These are phyloP conservation scores for Coemansia sp. DNA, from an alignment of 192 early-diverging fungal species.

Conservation along the genomic window DNA sequence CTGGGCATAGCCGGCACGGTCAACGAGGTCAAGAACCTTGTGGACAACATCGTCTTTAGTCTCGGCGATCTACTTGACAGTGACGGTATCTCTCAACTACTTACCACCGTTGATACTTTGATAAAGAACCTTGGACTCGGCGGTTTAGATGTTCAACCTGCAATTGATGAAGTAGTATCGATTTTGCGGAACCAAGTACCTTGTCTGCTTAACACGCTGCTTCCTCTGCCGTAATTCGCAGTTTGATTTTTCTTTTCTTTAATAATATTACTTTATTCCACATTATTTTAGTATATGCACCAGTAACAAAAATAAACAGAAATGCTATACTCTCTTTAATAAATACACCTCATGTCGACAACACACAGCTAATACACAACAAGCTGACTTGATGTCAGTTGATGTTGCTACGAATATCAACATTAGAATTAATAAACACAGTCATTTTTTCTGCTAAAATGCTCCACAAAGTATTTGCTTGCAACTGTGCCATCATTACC, in stretches of 20 bases:
- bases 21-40: constrained; percentile 42
- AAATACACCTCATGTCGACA: no score
- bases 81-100: constrained; percentile 24
- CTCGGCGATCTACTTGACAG: constrained; percentile 36
- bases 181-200: constrained; percentile 43
- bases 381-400: no score
- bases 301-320: no score
- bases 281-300: no score
- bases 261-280: background rate
- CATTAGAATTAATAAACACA: no score
- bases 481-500: no score
- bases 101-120: constrained; percentile 24
- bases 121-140: constrained; percentile 35
- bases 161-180: constrained; percentile 28
- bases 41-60: constrained; percentile 32
- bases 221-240: constrained; percentile 33
- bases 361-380: no score
- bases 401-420: no score
- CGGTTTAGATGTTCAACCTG: constrained; percentile 39
- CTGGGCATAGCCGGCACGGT: constrained; percentile 39
- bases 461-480: no score
- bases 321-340: background rate
- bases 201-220: constrained; percentile 36
- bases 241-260: constrained; percentile 3
- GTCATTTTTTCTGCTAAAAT: no score